A percentile compares a stretch with the other conserved stretches of the same genome.
phyloP scores from a whole-genome alignment of 2,329 filamentous ascomycete species.

The Aspergillus ibericus region DNA sequence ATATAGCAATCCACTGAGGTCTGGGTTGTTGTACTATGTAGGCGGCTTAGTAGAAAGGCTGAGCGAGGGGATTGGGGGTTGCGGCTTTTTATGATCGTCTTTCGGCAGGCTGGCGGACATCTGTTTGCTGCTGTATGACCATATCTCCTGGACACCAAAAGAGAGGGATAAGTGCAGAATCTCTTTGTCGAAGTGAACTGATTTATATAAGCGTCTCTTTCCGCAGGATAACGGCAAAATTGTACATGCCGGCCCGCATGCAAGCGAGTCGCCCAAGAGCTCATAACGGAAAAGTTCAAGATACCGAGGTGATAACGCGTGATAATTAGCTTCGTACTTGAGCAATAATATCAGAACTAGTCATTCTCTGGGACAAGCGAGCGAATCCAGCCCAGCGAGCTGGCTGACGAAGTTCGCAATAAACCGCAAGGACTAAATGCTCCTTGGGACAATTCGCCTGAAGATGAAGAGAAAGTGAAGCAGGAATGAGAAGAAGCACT shows the following conservation, averaged over 20 bases:
- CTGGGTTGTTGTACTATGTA: background rate
- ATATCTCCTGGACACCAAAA: background rate
- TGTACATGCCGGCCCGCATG: background rate
- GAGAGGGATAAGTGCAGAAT: background rate
- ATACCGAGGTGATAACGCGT: background rate
- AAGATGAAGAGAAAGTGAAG: background rate
- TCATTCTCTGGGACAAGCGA: background rate
- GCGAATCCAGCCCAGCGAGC: background rate
- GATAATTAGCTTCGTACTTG: background rate
- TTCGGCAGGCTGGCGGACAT: background rate
- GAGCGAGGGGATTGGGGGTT: background rate
- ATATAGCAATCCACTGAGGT: conserved; percentile 38
- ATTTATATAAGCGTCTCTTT: background rate
- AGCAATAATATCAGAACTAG: background rate
- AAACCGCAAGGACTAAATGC: background rate
- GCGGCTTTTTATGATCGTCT: background rate
- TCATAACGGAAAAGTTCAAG: background rate
- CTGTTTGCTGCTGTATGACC: background rate
- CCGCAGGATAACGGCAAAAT: background rate
- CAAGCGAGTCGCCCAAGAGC: background rate
- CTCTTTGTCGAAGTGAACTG: background rate
- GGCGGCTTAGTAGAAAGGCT: background rate
- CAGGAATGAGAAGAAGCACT: background rate
- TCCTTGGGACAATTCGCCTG: background rate
- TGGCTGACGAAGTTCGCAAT: background rate